Evolutionary conservation across 164 flowering plant genomes (phyloP).

Genomic region (Euptelea pleiosperma): DNA sequence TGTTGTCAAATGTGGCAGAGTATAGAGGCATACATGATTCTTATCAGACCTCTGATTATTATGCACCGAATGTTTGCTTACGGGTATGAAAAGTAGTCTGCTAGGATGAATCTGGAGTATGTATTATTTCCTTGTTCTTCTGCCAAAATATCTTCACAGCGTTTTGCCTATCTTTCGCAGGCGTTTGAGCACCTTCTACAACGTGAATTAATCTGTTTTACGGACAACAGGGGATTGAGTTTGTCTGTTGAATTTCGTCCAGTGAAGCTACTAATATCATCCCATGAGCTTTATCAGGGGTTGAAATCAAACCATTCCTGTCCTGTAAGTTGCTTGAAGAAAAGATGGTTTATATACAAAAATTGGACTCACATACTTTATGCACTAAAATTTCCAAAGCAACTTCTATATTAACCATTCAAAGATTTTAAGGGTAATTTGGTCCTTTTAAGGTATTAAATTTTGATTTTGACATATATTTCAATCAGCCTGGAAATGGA

Average conservation of each 20-base stretch:
- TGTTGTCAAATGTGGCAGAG: conserved; percentile 45
- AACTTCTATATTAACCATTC: too few relatives aligned
- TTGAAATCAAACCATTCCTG: conserved; percentile 54
- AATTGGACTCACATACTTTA: too few relatives aligned
- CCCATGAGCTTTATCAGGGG: conserved; percentile 60
- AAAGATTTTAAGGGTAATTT: too few relatives aligned
- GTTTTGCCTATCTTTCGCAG: conserved; percentile 32
- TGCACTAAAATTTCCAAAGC: too few relatives aligned
- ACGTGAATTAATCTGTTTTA: conserved; percentile 55
- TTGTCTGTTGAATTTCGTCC: conserved; percentile 73
- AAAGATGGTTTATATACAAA: too few relatives aligned
- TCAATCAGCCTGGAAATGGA: too few relatives aligned
- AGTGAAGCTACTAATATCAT: conserved; percentile 71
- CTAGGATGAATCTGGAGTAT: not conserved
- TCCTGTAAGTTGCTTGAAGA: conserved; percentile 69
- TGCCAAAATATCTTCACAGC: not conserved
- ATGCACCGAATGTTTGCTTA: conserved; percentile 63
- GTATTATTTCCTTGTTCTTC: not conserved
- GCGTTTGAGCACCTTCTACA: conserved; percentile 79
- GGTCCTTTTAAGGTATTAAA: too few relatives aligned
- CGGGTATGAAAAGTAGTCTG: conserved; percentile 48
- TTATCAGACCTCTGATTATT: conserved; percentile 62
- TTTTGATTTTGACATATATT: too few relatives aligned
- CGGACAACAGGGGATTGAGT: conserved; percentile 50
- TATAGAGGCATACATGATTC: conserved; percentile 74